Evolutionary conservation across 495 filamentous ascomycete genomes (phyloP), one percentile per base, ranked within the genome.

Genomic region (Hyaloscypha variabilis): DNA sequence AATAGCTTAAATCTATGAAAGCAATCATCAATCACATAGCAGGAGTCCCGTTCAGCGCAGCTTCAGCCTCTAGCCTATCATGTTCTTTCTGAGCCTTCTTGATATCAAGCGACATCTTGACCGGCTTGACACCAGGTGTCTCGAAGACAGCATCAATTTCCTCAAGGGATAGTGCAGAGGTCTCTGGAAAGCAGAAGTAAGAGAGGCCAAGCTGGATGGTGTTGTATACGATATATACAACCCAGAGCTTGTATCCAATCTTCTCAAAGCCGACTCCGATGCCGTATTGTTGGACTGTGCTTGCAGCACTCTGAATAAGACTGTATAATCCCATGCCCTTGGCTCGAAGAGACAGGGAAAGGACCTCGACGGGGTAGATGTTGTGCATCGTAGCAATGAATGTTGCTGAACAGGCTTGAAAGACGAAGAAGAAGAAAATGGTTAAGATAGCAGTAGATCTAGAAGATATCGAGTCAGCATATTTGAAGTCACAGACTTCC

Each of bases 91-190:
- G 79, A n/a, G 78, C 78, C 51, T 75, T 76, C 46, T 78, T 69
- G 11, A 81, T 79, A 71, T 78, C 75, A 76, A 64, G 8, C 74
- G 39, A 78, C 75, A 81, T 78, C 70, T 79, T 80, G n/a, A 80
- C 78, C 1, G 79, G 78, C 14, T 55, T 56, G 56, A 80, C 74
- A 8, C 77, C 79, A 3, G 75, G 74, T 8, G 78, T 81, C 63
- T 81, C 78, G 66, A 82, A 80, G 34, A 82, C 74, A 8, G 70
- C 72, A 64, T 80, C 77, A 28, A 81, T 82, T 62, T 81, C 76
- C 61, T 82, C 78, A 46, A 81, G 66, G 50, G 73, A 73, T 23
- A 80, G 62, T 3, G 69, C 73, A 36, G 63, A 62, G 8, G 78
- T 81, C 63, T 80, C 79, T 0, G 77, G 78, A 67, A 82, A 81